A percentile compares a stretch with the other conserved stretches of the same genome.
These are phyloP conservation scores for Fusarium nisikadoi DNA, from an alignment of 2,329 filamentous ascomycete species.

Conservation along the genomic window DNA sequence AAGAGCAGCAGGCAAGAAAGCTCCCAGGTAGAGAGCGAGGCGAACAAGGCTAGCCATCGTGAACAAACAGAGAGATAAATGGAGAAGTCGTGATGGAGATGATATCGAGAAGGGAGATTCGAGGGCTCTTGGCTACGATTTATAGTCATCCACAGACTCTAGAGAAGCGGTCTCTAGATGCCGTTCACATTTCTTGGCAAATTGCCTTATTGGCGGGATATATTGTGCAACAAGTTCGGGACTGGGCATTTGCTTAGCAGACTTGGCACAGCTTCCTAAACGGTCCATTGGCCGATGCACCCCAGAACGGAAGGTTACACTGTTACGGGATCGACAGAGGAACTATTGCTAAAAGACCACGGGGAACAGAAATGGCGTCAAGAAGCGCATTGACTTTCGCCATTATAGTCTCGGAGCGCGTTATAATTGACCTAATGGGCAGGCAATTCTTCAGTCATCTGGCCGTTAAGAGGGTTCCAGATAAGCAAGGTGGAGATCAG, in stretches of 20 bases:
- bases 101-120: neutral
- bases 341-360: neutral
- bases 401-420: neutral
- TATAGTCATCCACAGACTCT: neutral
- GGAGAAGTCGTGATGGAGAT: neutral
- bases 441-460: neutral
- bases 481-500: neutral
- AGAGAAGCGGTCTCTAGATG: neutral
- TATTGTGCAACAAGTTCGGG: neutral
- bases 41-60: neutral
- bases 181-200: neutral
- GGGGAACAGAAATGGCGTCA: neutral
- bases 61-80: no score
- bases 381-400: neutral
- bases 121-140: neutral
- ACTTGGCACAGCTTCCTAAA: neutral
- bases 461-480: neutral
- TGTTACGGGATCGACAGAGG: neutral
- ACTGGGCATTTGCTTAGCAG: neutral
- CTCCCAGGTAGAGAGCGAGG: neutral
- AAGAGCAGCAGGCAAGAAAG: neutral
- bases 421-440: fast-evolving
- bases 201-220: neutral
- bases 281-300: neutral
- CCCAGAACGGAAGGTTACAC: neutral